Evolutionary conservation across 1,139 yeast species (phyloP), one percentile per base, ranked within the genome.

Genomic region (Petasospora fabianii): DNA sequence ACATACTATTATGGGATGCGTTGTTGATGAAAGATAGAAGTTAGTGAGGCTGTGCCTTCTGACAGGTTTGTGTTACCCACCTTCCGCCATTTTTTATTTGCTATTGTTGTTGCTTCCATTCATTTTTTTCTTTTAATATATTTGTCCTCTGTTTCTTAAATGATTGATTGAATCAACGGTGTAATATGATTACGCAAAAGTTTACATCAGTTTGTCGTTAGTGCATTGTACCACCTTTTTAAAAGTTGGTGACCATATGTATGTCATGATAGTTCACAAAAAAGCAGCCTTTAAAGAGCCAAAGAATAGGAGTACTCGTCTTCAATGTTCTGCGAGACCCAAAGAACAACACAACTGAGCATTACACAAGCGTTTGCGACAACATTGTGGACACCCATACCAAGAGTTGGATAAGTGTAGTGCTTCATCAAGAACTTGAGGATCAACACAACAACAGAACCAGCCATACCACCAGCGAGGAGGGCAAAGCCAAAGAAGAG

Each of bases 241-340:
- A 10, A 20, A 20, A 20, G 22, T n/a, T n/a, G 10, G 22, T 6
- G 22, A 20, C 22, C 9, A 7, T 20, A 20, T 20, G 10, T 20
- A 20, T 7, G 22, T 20, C 6, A 20, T 7, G 22, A 20, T 20
- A 6, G 22, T n/a, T n/a, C n/a, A n/a, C n/a, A n/a, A n/a, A n/a
- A n/a, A n/a, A n/a, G n/a, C 11, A 8, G 26, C 12, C 8, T 12
- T 63, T 65, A 87, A 51, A 90, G 69, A 35, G 95, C 90, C 58
- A 88, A 74, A 36, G 95, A 84, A 61, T 92, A 90, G 49, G 95
- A 84, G 64, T 88, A 90, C 63, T 90, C 97, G 58, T 90, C 97
- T 60, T 92, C 97, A 45, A 88, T 80, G 59, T 88, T 90, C 61
- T 90, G 97, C 13, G 96, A 87, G 46, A 90, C 68, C 97, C 97